phyloP scores from a whole-genome alignment of 805 yeast species.

The Lipomyces mesembrius region DNA sequence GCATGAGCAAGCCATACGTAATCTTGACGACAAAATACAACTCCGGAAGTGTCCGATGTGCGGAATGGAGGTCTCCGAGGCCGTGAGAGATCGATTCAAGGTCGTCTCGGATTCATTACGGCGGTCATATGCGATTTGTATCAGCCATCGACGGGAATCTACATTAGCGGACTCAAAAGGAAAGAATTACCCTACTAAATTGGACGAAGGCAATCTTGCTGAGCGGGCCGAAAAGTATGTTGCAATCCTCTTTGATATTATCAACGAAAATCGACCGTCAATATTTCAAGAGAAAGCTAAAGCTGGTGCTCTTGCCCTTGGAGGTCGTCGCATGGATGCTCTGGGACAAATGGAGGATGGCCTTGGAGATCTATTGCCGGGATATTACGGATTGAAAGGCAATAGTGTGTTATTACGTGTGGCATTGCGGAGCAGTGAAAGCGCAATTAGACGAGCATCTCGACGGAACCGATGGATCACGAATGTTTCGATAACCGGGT shows the following conservation, averaged over 20 bases:
- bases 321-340: conserved; percentile 27
- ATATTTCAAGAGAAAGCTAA: conserved; percentile 28
- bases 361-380: conserved; percentile 26
- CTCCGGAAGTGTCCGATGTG: conserved; percentile 31
- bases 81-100: conserved; percentile 13
- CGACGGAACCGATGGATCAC: conserved; percentile 28
- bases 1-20: background rate
- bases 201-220: conserved; percentile 19
- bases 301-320: background rate
- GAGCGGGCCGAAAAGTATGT: conserved; percentile 13
- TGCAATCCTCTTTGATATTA: conserved; percentile 13
- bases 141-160: conserved; percentile 19
- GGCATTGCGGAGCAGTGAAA: conserved; percentile 13
- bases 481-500: conserved; percentile 35
- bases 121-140: conserved; percentile 32
- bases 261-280: conserved; percentile 19
- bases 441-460: conserved; percentile 15
- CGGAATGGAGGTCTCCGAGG: conserved; percentile 13
- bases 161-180: conserved; percentile 15
- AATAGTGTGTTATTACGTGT: conserved; percentile 23
- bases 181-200: conserved; percentile 25
- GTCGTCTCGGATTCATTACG: conserved; percentile 17
- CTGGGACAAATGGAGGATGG: conserved; percentile 25
- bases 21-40: conserved; percentile 10
- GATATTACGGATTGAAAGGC: conserved; percentile 36